Base-by-base conservation (phyloP, 1,284 basidiomycete genomes). In the Trametes polyzona region DNA sequence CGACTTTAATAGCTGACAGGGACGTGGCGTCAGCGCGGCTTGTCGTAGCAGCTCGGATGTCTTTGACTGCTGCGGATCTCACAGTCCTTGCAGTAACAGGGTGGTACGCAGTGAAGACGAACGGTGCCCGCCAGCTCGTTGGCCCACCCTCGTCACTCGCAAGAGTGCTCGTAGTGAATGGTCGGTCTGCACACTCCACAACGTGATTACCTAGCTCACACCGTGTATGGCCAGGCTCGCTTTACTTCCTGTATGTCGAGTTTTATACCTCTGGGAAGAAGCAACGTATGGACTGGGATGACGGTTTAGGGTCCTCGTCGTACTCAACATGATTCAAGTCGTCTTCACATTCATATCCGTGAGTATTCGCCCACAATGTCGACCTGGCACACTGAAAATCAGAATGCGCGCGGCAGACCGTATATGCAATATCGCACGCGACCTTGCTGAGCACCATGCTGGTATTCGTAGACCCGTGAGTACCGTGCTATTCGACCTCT, bases 381-480 rank as follows among this genome's bases (percentile, higher is more conserved):
- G 5, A 32, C 30, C 30, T 32, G 8, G 30, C 7, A 32, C 30
- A 35, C 12, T 35, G 12, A 14, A 11, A 4, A 35, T 14, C 33
- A n/a, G n/a, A n/a, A n/a, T n/a, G n/a, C n/a, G n/a, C 33, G 4
- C 17, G 6, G 4, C 33, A 35, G 33, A 14, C 17, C 33, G 12
- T 35, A 35, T 11, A 35, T n/a, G 33, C n/a, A n/a, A n/a, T 35
- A n/a, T n/a, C 17, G 12, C 14, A 35, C 33, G 33, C 12, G 12
- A 35, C 6, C 33, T n/a, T n/a, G n/a, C 4, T 40, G 2, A 26
- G 42, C 27, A 12, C n/a, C 16, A 11, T 44, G 27, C 29, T 44
- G 27, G 11, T n/a, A 2, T 43, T 52, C 35, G 27, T 19, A 23
- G 51, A 52, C 11, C 51, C 51, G 51, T 52, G 17, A 26, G 51